Conservation (phyloP, 495 filamentous ascomycete genomes). For the Trypethelium eluteriae region DNA sequence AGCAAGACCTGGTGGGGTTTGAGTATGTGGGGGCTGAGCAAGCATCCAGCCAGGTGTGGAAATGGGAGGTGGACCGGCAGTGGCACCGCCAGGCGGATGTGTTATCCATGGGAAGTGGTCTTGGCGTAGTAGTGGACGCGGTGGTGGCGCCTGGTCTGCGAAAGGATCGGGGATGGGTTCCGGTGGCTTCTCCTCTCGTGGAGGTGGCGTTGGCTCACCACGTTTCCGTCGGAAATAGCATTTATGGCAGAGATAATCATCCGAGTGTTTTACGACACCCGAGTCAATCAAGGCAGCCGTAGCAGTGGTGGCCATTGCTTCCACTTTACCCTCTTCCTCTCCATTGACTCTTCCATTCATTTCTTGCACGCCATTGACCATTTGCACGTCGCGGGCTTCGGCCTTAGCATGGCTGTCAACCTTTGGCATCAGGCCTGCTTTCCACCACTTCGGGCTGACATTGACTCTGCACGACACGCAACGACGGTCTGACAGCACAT, state of each 20-base stretch:
- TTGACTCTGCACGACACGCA: conserved; percentile 49
- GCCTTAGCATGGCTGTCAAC: conserved; percentile 20
- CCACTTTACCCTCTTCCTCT: neutral
- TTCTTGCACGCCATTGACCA: conserved; percentile 2
- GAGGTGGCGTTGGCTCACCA: conserved; percentile 21
- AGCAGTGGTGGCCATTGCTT: conserved; percentile 17
- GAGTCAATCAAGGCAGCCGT: conserved; percentile 17
- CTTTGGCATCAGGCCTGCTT: conserved; percentile 18
- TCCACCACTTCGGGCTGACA: conserved; percentile 56
- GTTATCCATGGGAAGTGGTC: conserved; percentile 15
- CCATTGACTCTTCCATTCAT: conserved; percentile 13
- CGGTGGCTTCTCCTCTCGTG: conserved; percentile 14
- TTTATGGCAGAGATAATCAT: conserved; percentile 32
- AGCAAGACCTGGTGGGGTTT: neutral
- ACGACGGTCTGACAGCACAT: conserved; percentile 23
- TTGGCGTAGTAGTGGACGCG: conserved; percentile 15
- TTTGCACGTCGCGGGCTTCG: conserved; percentile 14
- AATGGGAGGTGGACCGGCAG: conserved; percentile 14
- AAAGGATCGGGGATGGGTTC: conserved; percentile 12
- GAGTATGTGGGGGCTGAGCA: conserved; percentile 1
- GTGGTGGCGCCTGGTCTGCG: conserved; percentile 9
- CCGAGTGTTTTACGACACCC: neutral
- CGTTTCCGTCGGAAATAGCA: conserved; percentile 31
- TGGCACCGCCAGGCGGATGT: conserved; percentile 7
- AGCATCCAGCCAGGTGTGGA: conserved; percentile 11